Conservation (phyloP, 1,139 yeast species). For the Yamadazyma triangularis region DNA sequence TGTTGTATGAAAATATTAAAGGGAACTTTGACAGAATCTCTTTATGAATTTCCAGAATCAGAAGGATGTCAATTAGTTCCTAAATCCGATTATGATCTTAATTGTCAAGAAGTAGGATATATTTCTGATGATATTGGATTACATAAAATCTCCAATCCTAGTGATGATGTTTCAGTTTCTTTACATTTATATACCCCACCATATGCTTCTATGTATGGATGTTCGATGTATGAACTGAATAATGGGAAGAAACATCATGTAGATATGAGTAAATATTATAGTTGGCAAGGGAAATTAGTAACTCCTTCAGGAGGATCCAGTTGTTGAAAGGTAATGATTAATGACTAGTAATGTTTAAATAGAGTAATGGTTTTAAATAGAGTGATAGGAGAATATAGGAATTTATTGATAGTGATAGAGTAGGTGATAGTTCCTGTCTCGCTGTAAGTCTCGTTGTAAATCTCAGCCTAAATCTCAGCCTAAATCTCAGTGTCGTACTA, state of each 20-base stretch:
- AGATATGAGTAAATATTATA: constrained; percentile 57
- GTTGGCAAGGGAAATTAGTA: constrained; percentile 54
- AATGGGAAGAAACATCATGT: constrained; percentile 55
- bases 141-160: constrained; percentile 58
- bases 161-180: constrained; percentile 52
- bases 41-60: constrained; percentile 48
- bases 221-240: constrained; percentile 54
- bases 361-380: too few species aligned
- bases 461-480: too few species aligned
- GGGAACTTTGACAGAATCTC: constrained; percentile 56
- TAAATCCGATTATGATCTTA: constrained; percentile 30
- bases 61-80: constrained; percentile 24
- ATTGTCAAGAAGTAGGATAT: constrained; percentile 54
- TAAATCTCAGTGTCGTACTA: too few species aligned
- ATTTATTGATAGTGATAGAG: too few species aligned
- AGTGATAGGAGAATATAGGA: too few species aligned
- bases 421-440: too few species aligned
- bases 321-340: too few species aligned
- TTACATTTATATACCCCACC: constrained; percentile 79
- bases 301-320: constrained; percentile 24
- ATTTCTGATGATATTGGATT: constrained; percentile 65
- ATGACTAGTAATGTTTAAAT: too few species aligned
- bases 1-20: constrained; percentile 61
- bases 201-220: constrained; percentile 66
- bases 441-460: too few species aligned